Evolutionary conservation across 129 eudicot genomes (phyloP).

Genomic region (Artemisia tridentata): DNA sequence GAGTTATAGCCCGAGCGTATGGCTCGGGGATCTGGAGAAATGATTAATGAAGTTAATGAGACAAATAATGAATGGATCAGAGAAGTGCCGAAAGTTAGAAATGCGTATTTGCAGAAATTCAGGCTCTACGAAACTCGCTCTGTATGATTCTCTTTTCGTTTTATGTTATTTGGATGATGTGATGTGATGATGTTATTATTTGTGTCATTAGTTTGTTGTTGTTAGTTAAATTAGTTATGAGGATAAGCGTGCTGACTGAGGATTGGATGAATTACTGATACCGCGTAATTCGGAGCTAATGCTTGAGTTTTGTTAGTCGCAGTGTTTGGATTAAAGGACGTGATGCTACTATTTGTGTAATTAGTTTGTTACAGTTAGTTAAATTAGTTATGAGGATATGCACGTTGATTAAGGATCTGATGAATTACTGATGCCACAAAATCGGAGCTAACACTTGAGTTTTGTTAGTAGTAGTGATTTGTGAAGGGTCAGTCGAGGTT

Average conservation of each 20-base stretch:
- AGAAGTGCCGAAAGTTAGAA: constrained; percentile 24
- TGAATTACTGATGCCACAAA: too few species aligned
- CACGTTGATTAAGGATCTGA: too few species aligned
- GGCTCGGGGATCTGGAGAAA: constrained; percentile 52
- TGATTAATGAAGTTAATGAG: constrained; percentile 32
- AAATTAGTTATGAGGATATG: too few species aligned
- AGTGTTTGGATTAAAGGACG: not conserved
- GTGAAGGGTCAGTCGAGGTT: too few species aligned
- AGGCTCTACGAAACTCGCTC: constrained; percentile 90
- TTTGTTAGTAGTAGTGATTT: too few species aligned
- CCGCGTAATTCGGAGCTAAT: too few species aligned
- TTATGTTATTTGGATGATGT: not conserved
- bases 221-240: too few species aligned
- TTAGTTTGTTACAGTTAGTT: too few species aligned
- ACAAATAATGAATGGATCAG: constrained; percentile 24
- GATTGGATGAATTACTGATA: too few species aligned
- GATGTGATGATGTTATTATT: not conserved
- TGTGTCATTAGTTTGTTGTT: not conserved
- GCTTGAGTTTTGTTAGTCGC: not conserved
- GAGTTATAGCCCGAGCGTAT: constrained; percentile 42
- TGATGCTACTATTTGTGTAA: not conserved
- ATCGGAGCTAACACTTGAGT: too few species aligned
- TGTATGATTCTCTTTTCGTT: constrained; percentile 37
- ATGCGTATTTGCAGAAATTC: constrained; percentile 65
- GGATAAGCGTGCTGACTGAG: too few species aligned